Conservation (phyloP, 176 grass and related monocot species). For the Triticum timopheevii region DNA sequence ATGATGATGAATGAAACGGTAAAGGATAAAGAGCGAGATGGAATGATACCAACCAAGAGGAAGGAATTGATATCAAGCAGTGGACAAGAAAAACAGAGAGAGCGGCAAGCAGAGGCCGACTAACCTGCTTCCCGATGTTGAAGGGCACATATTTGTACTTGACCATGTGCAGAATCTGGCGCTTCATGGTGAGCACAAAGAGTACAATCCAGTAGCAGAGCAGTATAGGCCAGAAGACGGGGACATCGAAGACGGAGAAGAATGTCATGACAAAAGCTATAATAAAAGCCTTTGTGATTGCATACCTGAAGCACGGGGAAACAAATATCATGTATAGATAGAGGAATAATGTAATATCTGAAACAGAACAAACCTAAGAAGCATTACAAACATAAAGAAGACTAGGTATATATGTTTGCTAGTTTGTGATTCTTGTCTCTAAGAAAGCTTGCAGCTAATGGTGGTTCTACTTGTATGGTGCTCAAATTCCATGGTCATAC, state of each 20-base stretch:
- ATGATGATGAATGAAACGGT: not conserved
- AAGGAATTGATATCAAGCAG: not conserved
- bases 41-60: not conserved
- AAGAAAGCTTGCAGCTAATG: not conserved
- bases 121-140: constrained; percentile 83
- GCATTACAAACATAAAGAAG: not conserved
- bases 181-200: constrained; percentile 89
- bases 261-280: constrained; percentile 93
- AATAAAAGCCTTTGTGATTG: constrained; percentile 92
- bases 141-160: constrained; percentile 90
- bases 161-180: constrained; percentile 92
- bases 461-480: not conserved
- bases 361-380: not conserved
- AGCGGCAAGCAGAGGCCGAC: constrained; percentile 29
- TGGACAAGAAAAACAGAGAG: not conserved
- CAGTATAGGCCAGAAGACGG: constrained; percentile 94
- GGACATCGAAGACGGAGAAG: constrained; percentile 96
- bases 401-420: not conserved
- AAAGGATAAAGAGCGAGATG: not conserved
- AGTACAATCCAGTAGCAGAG: constrained; percentile 95
- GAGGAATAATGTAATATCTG: not conserved
- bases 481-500: not conserved
- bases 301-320: constrained; percentile 52
- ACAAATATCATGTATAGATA: not conserved
- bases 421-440: not conserved